Conservation (phyloP, 345 rosid species). For the Pistacia atlantica region DNA sequence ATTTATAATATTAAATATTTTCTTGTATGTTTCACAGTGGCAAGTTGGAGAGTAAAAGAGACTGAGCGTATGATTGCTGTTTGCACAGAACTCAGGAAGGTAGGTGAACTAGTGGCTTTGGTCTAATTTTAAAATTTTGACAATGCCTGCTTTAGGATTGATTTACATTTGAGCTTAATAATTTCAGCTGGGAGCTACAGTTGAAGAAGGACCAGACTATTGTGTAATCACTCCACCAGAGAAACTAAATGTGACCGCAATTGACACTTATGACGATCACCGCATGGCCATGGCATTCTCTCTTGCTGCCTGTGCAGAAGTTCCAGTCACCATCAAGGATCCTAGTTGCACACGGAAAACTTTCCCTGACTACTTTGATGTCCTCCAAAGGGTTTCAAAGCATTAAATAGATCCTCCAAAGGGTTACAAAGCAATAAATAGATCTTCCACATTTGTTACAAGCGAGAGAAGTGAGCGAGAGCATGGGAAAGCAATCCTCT, state of each 20-base stretch:
- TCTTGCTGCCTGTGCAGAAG: constrained; percentile 94
- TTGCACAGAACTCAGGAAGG: constrained; percentile 96
- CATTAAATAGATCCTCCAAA: constrained; percentile 57
- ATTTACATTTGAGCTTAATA: constrained; percentile 3
- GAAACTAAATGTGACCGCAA: constrained; percentile 66
- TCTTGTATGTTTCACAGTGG: constrained; percentile 49
- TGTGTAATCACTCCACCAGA: constrained; percentile 95
- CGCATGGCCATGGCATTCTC: constrained; percentile 99
- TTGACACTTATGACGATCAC: constrained; percentile 95
- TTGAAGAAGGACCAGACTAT: constrained; percentile 94
- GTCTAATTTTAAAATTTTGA: not conserved
- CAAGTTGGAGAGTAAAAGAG: constrained; percentile 99
- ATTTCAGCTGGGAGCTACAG: constrained; percentile 90
- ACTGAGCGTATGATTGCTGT: constrained; percentile 96
- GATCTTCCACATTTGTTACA: not conserved
- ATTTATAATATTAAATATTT: not conserved
- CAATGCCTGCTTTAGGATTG: not conserved
- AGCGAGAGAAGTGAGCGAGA: constrained; percentile 3
- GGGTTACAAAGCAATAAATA: constrained; percentile 57
- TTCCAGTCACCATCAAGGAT: constrained; percentile 90
- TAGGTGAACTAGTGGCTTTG: constrained; percentile 16
- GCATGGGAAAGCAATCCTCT: not conserved
- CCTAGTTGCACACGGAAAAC: constrained; percentile 93
- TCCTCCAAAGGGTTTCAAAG: constrained; percentile 72
- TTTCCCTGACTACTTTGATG: constrained; percentile 94